These are phyloP conservation scores for Plasmopara halstedii DNA, from an alignment of 352 stramenopile species.

Conservation along the genomic window DNA sequence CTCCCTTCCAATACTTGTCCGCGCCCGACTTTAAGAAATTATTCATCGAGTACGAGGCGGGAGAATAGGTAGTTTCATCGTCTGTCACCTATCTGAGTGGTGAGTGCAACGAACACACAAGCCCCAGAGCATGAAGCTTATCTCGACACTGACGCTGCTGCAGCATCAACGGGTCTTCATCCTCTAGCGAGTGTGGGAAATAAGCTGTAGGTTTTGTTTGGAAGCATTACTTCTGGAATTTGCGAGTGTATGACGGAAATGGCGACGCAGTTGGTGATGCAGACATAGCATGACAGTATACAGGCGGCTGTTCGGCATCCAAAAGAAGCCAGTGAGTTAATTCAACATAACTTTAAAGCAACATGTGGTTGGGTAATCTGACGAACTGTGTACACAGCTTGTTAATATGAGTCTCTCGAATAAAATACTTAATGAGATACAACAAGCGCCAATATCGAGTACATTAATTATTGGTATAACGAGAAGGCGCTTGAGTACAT, in stretches of 20 bases:
- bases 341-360: not conserved
- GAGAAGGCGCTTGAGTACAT: no score
- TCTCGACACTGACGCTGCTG: conserved; percentile 46
- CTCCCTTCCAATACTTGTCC: conserved; percentile 15
- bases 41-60: no score
- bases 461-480: no score
- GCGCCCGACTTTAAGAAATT: conserved; percentile 44
- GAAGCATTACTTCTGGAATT: conserved; percentile 53
- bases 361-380: no score
- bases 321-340: not conserved
- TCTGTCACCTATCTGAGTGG: not conserved
- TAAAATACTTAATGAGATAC: no score
- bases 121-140: conserved; percentile 47
- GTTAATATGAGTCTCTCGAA: no score
- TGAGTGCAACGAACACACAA: conserved; percentile 38
- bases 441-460: no score
- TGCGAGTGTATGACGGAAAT: conserved; percentile 30
- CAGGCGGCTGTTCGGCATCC: not conserved
- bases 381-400: no score
- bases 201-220: conserved; percentile 63
- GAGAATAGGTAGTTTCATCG: conserved; percentile 6
- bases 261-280: conserved; percentile 3
- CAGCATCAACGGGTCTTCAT: conserved; percentile 57
- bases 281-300: not conserved
- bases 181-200: conserved; percentile 33